phyloP scores from a whole-genome alignment of 2,329 filamentous ascomycete genomes.

The Meredithiella fracta region DNA sequence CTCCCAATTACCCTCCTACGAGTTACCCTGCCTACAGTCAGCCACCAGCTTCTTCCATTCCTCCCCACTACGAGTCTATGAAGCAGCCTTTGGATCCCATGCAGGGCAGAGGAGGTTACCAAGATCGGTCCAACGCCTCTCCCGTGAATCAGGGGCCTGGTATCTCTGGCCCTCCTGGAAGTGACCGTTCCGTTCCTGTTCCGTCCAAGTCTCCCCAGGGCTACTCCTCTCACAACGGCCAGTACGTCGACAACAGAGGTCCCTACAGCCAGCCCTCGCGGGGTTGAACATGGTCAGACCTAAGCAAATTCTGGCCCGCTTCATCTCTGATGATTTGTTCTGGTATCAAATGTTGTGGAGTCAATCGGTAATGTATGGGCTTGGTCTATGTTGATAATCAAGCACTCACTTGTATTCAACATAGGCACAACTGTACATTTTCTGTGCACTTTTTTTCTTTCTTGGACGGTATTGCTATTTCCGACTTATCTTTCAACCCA shows the following conservation, averaged over 20 bases:
- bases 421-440: too few relatives aligned
- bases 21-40: neutral
- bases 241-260: conserved; percentile 10
- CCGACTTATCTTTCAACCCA: too few relatives aligned
- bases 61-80: conserved; percentile 12
- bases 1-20: conserved; percentile 10
- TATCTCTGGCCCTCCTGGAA: conserved; percentile 2
- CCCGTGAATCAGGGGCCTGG: conserved; percentile 7
- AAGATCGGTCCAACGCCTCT: conserved; percentile 11
- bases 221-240: conserved; percentile 6
- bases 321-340: too few relatives aligned
- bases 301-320: neutral
- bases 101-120: conserved; percentile 8
- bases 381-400: too few relatives aligned
- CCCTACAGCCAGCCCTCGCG: conserved; percentile 6
- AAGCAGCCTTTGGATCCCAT: conserved; percentile 12
- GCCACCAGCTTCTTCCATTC: neutral
- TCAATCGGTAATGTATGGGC: too few relatives aligned
- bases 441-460: too few relatives aligned
- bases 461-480: too few relatives aligned
- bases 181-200: conserved; percentile 2
- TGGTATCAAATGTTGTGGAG: too few relatives aligned
- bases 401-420: too few relatives aligned
- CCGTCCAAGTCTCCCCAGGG: conserved; percentile 11
- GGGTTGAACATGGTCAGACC: neutral